phyloP scores from a whole-genome alignment of 2,329 filamentous ascomycete species.

The Ascochyta koolunga region DNA sequence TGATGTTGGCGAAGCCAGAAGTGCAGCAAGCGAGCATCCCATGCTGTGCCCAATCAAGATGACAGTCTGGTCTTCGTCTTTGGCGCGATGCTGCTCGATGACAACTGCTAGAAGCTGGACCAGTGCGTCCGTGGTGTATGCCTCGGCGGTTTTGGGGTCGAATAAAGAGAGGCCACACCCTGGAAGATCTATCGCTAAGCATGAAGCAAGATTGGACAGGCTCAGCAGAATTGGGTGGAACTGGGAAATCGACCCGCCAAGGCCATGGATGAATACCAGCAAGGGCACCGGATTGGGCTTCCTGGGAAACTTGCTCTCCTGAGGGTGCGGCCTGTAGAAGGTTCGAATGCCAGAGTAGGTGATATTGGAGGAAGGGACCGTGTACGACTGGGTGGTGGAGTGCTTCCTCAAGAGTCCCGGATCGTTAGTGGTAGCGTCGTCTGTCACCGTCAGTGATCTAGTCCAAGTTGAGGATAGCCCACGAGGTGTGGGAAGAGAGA shows the following conservation, averaged over 20 bases:
- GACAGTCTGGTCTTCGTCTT: conserved; percentile 69
- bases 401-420: conserved; percentile 81
- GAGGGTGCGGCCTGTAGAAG: conserved; percentile 82
- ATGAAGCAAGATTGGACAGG: conserved; percentile 81
- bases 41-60: conserved; percentile 89
- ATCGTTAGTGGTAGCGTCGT: conserved; percentile 65
- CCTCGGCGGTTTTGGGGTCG: conserved; percentile 71
- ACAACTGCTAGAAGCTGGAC: conserved; percentile 75
- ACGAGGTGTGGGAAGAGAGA: conserved; percentile 14
- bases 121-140: conserved; percentile 79
- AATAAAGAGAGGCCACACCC: conserved; percentile 86
- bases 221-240: conserved; percentile 83
- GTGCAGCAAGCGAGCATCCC: conserved; percentile 78
- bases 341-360: conserved; percentile 79
- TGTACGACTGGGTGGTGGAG: conserved; percentile 73
- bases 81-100: conserved; percentile 75
- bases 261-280: conserved; percentile 88
- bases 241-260: conserved; percentile 90
- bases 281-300: conserved; percentile 78
- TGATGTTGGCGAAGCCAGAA: conserved; percentile 68
- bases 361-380: conserved; percentile 66
- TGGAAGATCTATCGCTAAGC: conserved; percentile 86
- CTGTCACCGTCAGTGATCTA: conserved; percentile 19
- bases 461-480: conserved; percentile 3
- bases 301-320: conserved; percentile 78